Base-by-base conservation (phyloP, 148 eudicot species). In the Limonium bicolor region DNA sequence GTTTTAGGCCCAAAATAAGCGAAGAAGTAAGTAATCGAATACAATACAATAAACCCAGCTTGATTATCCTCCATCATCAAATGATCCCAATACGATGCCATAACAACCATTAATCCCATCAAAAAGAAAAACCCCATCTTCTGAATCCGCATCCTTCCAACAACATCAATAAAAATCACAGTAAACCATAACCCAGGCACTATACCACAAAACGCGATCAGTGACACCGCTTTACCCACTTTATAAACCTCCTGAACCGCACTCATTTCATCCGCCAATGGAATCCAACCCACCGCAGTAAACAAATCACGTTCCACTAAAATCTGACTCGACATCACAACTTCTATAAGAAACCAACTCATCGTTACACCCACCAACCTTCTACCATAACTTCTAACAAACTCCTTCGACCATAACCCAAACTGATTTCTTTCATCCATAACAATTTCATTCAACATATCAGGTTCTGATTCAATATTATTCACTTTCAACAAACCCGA, bases 1-100 rank as follows among this genome's bases (percentile, higher is more conserved):
- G 86, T 74, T 37, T 78, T 78, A 8, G 86, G 86, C 2, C 86
- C 81, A 11, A 78, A 78, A 41, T 74, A 74, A 5, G 73, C 70
- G 60, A 78, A 78, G 58, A 78, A 78, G 36, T 70, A 78, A 6
- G 67, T 68, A n/a, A 78, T 62, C 0, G 75, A 77, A 31, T 70
- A 71, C 3, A 71, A 32, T 21, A 67, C 6, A 62, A 74, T 60
- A 58, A 70, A 78, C 3, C 74, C 72, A 2, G 3, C 14, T 6
- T 28, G 29, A 13, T 9, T 51, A 20, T 41, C 10, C n/a, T n/a
- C n/a, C n/a, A n/a, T n/a, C n/a, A n/a, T n/a, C n/a, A n/a, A n/a
- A 1, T 46, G 0, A 5, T 15, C 14, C 65, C 68, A 59, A 29
- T 41, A 41, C 86, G 0, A 57, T 56, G 6, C 66, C 59, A 2